These are phyloP conservation scores for Lycium barbarum DNA, from an alignment of 257 asterid species.

Conservation along the genomic window DNA sequence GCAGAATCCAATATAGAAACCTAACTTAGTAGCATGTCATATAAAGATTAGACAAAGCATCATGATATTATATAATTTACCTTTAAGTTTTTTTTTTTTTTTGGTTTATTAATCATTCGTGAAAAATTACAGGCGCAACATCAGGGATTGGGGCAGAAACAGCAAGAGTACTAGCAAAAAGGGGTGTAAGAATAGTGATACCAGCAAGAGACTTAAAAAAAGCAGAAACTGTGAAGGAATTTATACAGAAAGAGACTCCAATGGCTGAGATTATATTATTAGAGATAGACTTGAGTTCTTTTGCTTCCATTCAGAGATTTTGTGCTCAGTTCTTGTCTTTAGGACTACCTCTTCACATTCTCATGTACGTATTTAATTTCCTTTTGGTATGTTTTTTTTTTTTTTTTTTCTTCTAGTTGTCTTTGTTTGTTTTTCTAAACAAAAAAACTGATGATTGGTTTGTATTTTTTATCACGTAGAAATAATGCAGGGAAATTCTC, in stretches of 20 bases:
- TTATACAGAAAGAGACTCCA: slow-evolving; percentile 58
- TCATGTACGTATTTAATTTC: slow-evolving; percentile 60
- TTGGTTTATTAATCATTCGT: not conserved
- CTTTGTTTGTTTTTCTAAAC: no score
- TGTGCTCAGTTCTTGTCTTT: slow-evolving; percentile 74
- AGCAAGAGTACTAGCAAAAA: slow-evolving; percentile 80
- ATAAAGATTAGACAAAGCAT: slow-evolving; percentile 28
- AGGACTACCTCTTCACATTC: slow-evolving; percentile 83
- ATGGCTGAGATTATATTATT: slow-evolving; percentile 63
- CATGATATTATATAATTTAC: not conserved
- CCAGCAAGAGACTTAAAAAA: slow-evolving; percentile 80
- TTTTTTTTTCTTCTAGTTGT: not conserved
- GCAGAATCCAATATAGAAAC: slow-evolving; percentile 28
- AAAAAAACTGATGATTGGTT: not conserved
- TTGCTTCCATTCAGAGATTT: slow-evolving; percentile 82
- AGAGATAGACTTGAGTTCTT: slow-evolving; percentile 87
- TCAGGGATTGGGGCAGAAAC: slow-evolving; percentile 96
- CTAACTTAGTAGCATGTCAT: slow-evolving; percentile 9
- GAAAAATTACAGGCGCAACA: slow-evolving; percentile 64
- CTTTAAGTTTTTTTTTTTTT: no score
- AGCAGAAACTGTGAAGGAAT: slow-evolving; percentile 66
- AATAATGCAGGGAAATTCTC: slow-evolving; percentile 98
- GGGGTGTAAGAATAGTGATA: slow-evolving; percentile 75
- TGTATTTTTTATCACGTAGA: slow-evolving; percentile 52
- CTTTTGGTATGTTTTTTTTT: not conserved